Conservation (phyloP, 352 stramenopile species). For the Plasmopara muralis region DNA sequence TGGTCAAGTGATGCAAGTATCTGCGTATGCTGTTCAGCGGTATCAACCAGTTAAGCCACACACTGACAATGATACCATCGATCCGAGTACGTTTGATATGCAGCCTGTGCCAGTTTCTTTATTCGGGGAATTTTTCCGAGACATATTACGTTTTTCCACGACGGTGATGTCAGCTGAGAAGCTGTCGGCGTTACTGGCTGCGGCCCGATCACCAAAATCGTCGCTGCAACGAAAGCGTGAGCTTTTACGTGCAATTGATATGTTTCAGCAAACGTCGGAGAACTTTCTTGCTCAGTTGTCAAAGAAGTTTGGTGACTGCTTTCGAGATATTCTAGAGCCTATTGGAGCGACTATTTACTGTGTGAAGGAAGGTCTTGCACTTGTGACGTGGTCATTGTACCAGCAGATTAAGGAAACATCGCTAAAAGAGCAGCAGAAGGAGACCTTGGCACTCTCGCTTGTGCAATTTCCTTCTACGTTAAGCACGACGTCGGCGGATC, state of each 20-base stretch:
- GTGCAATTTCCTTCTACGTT: slow-evolving; percentile 65
- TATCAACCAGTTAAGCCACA: slow-evolving; percentile 23
- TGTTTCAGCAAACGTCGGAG: slow-evolving; percentile 85
- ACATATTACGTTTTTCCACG: slow-evolving; percentile 60
- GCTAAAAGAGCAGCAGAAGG: slow-evolving; percentile 43
- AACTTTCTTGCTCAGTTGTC: slow-evolving; percentile 63
- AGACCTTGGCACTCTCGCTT: slow-evolving; percentile 39
- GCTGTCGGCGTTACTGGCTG: slow-evolving; percentile 40
- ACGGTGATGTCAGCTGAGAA: slow-evolving; percentile 68
- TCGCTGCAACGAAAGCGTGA: slow-evolving; percentile 52
- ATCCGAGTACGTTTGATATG: slow-evolving; percentile 16
- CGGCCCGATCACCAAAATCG: slow-evolving; percentile 24
- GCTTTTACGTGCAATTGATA: slow-evolving; percentile 75
- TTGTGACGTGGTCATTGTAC: slow-evolving; percentile 60
- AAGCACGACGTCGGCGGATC: slow-evolving; percentile 19
- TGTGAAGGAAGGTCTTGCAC: slow-evolving; percentile 81
- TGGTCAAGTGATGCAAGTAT: slow-evolving; percentile 24
- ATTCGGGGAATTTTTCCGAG: slow-evolving; percentile 74
- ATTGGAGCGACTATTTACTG: slow-evolving; percentile 66
- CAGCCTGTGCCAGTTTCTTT: slow-evolving; percentile 30
- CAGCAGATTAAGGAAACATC: slow-evolving; percentile 43
- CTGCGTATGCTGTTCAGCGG: slow-evolving; percentile 45
- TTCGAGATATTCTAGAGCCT: slow-evolving; percentile 81
- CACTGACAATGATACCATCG: slow-evolving; percentile 10
- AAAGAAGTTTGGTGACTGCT: slow-evolving; percentile 66